Base-by-base conservation (phyloP, 257 asterid species). In the Jasminum sambac region DNA sequence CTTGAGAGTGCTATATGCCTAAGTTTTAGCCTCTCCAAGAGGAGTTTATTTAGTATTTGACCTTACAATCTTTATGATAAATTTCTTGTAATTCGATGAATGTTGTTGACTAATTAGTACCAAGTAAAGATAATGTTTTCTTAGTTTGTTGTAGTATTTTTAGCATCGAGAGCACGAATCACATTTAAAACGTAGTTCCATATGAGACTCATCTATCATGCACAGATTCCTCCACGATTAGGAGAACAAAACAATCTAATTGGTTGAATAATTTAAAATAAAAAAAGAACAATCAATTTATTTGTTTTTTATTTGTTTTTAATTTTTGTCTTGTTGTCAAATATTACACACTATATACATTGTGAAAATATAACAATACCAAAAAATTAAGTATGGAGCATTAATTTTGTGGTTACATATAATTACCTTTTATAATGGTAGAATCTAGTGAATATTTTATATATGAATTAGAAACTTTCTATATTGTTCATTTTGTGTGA, bases 81-180 rank as follows among this genome's bases (percentile, higher is more conserved):
- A 38, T 23, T 41, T 58, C 61, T 65, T 64, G 39, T n/a, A 34
- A 71, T 78, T 67, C 46, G 23, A 43, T 78, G 78, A 40, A 69
- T 65, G 68, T 24, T 58, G 55, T 63, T 60, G 26, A 6, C 21
- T 25, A 10, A 6, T 44, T n/a, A 1, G 63, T 44, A 67, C 11
- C 40, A 63, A 60, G 60, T 59, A 23, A 11, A 12, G 23, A 59
- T 64, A 11, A 23, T 55, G 11, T 30, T n/a, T n/a, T n/a, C n/a
- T n/a, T n/a, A n/a, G n/a, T n/a, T n/a, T n/a, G n/a, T n/a, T n/a
- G n/a, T n/a, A n/a, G n/a, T n/a, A n/a, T n/a, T n/a, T n/a, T n/a
- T n/a, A n/a, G n/a, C n/a, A n/a, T n/a, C n/a, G n/a, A n/a, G n/a
- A n/a, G n/a, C n/a, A n/a, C n/a, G n/a, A n/a, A n/a, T n/a, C n/a